Conservation (phyloP, 306 rosid species). For the Corylus americana region DNA sequence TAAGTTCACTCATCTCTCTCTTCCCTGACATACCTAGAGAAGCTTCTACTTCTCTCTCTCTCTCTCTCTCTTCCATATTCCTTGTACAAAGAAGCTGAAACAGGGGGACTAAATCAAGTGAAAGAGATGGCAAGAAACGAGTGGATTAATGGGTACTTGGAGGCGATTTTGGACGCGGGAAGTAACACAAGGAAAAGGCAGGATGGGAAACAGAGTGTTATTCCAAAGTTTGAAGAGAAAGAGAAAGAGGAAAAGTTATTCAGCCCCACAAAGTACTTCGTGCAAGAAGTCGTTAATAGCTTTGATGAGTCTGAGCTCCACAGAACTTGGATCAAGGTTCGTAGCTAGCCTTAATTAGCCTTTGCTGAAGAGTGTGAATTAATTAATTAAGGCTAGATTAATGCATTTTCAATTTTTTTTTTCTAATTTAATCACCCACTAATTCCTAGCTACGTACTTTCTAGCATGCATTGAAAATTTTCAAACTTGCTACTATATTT, state of each 20-base stretch:
- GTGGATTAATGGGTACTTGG: conserved; percentile 76
- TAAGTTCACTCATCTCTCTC: neutral
- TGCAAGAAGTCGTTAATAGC: conserved; percentile 67
- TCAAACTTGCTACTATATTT: too few species aligned
- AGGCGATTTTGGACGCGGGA: conserved; percentile 80
- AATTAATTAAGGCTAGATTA: neutral
- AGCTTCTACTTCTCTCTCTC: neutral
- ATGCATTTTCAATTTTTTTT: too few species aligned
- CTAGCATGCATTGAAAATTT: too few species aligned
- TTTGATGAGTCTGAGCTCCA: conserved; percentile 73
- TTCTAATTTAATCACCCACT: too few species aligned
- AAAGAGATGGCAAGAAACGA: conserved; percentile 58
- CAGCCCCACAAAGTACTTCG: conserved; percentile 72
- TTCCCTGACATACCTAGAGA: neutral
- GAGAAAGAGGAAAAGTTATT: conserved; percentile 47
- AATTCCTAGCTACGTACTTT: too few species aligned
- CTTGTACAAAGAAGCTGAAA: neutral
- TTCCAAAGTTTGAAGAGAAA: conserved; percentile 41
- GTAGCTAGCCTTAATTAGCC: neutral
- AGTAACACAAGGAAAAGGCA: conserved; percentile 34
- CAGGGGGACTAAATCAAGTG: neutral
- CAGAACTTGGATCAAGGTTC: conserved; percentile 84
- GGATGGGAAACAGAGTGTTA: conserved; percentile 37
- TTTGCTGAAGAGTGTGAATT: neutral
- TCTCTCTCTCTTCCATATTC: neutral